Evolutionary conservation across 192 early-diverging fungal species (phyloP), one percentile per base, ranked within the genome.

Genomic region (Paraglomus brasilianum): DNA sequence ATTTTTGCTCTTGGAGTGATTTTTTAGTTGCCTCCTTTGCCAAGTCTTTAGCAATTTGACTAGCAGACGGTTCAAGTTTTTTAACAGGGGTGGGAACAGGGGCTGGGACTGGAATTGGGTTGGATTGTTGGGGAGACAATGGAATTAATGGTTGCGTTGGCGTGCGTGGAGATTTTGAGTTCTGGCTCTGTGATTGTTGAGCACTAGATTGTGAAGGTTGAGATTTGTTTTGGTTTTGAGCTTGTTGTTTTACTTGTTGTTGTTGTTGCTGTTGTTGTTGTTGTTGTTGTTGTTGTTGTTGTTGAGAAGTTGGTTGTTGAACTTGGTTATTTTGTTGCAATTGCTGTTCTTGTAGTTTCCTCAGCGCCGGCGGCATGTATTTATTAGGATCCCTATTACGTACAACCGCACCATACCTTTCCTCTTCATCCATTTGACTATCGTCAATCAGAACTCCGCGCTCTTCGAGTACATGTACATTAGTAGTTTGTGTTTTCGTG

Each of bases 391-490:
- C 66, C 21, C 75, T 69, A 68, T 85, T 81, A 52, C 92, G 78
- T 76, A 92, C 75, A 72, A 97, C 87, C 40, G 92, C 88, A 49
- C 89, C 86, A 66, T 93, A 97, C 41, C 65, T 67, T 55, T 95
- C 94, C 70, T 99, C 95, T 75, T 99, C 97, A 70, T 98, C 94
- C 70, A 92, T 79, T 8, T 80, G 81, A 52, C 77, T 79, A 49
- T 84, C 86, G 47, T 90, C 86, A 11, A 84, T 78, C 11, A 75
- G 66, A 17, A 78, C 71, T 22, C 90, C 91, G 38, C 95, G 91
- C 80, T 99, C 95, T 65, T 99, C 95, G 5, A 90, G 85, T 71
- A 98, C 75, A 75, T 99, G 97, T 15, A 85, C 77, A 77, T 96
- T 97, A 63, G 77, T 83, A 38, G 81, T 82, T 1, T 89, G 76